Evolutionary conservation across 768 basidiomycete genomes (phyloP), one percentile per base, ranked within the genome.

Genomic region (Mycena galopus): DNA sequence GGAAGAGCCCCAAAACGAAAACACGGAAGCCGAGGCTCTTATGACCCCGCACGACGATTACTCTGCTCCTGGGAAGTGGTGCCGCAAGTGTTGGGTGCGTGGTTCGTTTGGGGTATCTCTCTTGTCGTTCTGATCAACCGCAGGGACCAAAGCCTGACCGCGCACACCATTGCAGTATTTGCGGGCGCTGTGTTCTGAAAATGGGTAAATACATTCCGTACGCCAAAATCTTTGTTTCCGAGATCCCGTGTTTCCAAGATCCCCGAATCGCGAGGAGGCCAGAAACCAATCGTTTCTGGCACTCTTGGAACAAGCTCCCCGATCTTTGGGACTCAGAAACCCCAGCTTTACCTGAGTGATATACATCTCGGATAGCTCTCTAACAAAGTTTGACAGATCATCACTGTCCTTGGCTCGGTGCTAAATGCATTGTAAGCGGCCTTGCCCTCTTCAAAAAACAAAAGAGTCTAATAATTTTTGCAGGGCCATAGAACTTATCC

Each of bases 401-500:
- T 77, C 95, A 96, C 77, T 96, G 94, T 78, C 93, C 92, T 8
- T 96, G 94, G 94, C 82, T 96, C 27, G 94, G 91, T 42, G 82
- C 86, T 56, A 92, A 86, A 78, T 96, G 94, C 80, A 88, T 96
- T 69, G 94, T 94, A 79, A 79, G 92, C 82, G 32, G 23, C n/a
- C 21, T 29, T 57, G 51, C n/a, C n/a, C n/a, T n/a, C n/a, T n/a
- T n/a, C n/a, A n/a, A n/a, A n/a, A n/a, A n/a, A n/a, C n/a, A n/a
- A n/a, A n/a, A n/a, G n/a, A n/a, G n/a, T n/a, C n/a, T n/a, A 5
- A 30, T 42, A 27, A 29, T 32, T 21, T 61, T 50, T 44, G 39
- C 76, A 95, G 94, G 94, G 94, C 3, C 90, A 94, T 81, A 86
- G 94, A 78, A 96, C 93, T 47, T 95, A 96, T 79, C 91, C 94